Evolutionary conservation across 2,329 filamentous ascomycete species (phyloP).

Genomic region (Diplodia mutila): DNA sequence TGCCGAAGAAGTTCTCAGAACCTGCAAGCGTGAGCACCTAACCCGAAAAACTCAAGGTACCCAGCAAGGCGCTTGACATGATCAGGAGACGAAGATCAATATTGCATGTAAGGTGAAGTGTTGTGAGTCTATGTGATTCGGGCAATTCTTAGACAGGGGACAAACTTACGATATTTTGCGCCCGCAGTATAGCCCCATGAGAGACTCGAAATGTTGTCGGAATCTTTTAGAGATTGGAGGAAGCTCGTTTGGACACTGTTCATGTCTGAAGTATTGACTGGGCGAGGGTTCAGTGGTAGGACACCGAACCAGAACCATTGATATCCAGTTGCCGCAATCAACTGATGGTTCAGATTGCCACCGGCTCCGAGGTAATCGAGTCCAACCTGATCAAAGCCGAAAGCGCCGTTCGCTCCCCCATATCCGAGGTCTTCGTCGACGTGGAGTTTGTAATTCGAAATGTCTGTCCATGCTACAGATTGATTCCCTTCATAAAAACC

Average conservation of each 20-base stretch:
- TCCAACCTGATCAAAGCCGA: neutral
- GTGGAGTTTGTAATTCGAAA: neutral
- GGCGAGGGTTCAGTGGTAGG: constrained; percentile 31
- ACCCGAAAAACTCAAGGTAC: neutral
- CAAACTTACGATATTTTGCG: constrained; percentile 31
- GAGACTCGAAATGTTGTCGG: constrained; percentile 36
- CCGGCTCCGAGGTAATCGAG: neutral
- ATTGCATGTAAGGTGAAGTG: neutral
- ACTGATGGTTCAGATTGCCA: neutral
- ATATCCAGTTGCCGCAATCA: neutral
- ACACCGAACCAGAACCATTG: constrained; percentile 29
- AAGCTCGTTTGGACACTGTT: neutral
- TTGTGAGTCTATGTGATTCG: neutral
- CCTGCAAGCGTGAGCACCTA: neutral
- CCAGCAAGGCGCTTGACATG: too few species aligned
- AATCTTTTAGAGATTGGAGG: constrained; percentile 6
- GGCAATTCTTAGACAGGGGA: neutral
- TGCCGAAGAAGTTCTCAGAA: constrained; percentile 38
- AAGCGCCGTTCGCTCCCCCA: neutral
- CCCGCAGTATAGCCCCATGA: constrained; percentile 46
- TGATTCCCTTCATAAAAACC: neutral
- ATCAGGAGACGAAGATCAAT: neutral
- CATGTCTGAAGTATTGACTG: neutral
- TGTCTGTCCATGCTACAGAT: neutral
- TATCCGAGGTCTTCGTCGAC: neutral